Evolutionary conservation across 805 yeast species (phyloP).

Genomic region (Lachancea waltii): DNA sequence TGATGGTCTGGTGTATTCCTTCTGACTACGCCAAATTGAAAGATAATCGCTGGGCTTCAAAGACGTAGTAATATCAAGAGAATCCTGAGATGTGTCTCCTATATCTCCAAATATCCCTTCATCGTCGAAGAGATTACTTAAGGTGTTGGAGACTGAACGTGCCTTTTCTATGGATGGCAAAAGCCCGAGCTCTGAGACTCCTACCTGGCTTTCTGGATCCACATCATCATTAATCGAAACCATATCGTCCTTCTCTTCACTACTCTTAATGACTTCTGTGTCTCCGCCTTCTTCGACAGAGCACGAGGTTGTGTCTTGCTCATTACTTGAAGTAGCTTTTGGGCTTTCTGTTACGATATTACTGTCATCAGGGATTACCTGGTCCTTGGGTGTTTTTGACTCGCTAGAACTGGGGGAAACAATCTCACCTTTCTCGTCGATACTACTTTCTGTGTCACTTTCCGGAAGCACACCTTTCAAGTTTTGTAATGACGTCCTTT

Average conservation of each 20-base stretch:
- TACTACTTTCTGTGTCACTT: neutral
- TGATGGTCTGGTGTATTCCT: conserved; percentile 16
- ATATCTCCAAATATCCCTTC: conserved; percentile 22
- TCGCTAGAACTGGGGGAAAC: neutral
- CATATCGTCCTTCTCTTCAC: too few relatives aligned
- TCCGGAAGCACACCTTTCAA: neutral
- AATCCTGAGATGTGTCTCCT: conserved; percentile 22
- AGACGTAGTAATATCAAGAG: conserved; percentile 15
- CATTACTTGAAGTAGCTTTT: too few relatives aligned
- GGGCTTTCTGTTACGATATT: too few relatives aligned
- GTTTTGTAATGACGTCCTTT: neutral
- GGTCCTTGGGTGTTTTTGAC: too few relatives aligned
- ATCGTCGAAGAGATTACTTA: conserved; percentile 17
- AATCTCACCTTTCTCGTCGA: neutral
- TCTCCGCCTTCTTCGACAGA: too few relatives aligned
- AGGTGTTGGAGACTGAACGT: conserved; percentile 3
- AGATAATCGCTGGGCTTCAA: conserved; percentile 21
- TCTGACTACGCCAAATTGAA: conserved; percentile 31
- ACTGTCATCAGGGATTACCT: too few relatives aligned
- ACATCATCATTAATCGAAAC: too few relatives aligned
- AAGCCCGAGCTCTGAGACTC: too few relatives aligned
- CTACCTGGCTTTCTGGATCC: too few relatives aligned
- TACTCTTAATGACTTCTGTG: too few relatives aligned
- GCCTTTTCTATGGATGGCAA: neutral
- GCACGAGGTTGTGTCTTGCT: too few relatives aligned